Evolutionary conservation across 495 filamentous ascomycete genomes (phyloP).

Genomic region (Poronia punctata): DNA sequence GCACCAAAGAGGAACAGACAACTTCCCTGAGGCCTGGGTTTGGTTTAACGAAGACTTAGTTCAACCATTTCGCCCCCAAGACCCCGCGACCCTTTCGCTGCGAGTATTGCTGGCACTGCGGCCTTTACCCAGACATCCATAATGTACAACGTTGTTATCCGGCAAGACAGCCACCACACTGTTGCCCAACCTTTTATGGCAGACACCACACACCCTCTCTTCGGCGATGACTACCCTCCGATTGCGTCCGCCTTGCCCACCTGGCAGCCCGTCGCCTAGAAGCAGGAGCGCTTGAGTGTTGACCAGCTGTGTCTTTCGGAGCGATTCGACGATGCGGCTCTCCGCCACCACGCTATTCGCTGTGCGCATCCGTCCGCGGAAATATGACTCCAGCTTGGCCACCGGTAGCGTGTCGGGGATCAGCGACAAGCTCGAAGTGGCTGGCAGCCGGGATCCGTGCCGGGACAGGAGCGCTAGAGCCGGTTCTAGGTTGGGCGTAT

Average conservation of each 20-base stretch:
- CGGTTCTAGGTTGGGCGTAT: slow-evolving; percentile 66
- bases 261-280: slow-evolving; percentile 55
- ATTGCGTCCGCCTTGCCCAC: slow-evolving; percentile 52
- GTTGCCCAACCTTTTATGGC: slow-evolving; percentile 84
- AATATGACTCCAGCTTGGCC: slow-evolving; percentile 79
- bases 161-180: slow-evolving; percentile 65
- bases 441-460: slow-evolving; percentile 86
- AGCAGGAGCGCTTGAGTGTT: slow-evolving; percentile 63
- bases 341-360: slow-evolving; percentile 76
- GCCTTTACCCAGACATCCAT: slow-evolving; percentile 57
- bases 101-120: slow-evolving; percentile 17
- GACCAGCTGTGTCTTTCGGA: slow-evolving; percentile 68
- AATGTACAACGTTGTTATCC: slow-evolving; percentile 67
- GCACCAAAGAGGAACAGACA: too few species aligned
- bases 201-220: slow-evolving; percentile 83
- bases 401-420: slow-evolving; percentile 78
- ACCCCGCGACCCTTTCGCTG: slow-evolving; percentile 16
- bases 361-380: slow-evolving; percentile 82
- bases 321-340: slow-evolving; percentile 61
- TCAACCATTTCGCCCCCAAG: slow-evolving; percentile 19
- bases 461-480: slow-evolving; percentile 82
- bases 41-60: too few species aligned
- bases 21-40: too few species aligned
- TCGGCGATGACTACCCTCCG: slow-evolving; percentile 73
- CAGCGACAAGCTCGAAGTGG: slow-evolving; percentile 71